Base-by-base conservation (phyloP, 2,329 filamentous ascomycete species). In the Nemania sp. region DNA sequence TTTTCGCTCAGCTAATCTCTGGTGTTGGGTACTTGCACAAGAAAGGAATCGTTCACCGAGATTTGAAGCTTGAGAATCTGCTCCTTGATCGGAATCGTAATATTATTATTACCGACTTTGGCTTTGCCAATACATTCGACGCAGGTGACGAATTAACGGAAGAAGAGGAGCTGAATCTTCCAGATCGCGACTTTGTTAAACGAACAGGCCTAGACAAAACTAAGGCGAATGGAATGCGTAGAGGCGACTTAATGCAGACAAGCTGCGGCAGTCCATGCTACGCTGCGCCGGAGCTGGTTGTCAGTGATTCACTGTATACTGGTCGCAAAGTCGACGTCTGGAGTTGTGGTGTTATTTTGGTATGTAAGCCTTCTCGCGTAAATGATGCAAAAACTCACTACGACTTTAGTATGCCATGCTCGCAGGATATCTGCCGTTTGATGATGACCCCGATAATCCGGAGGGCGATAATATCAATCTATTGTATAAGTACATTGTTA, bases 381-480 rank as follows among this genome's bases (percentile, higher is more conserved):
- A 65, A 71, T 15, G 68, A 73, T 78, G 70, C 41, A 24, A 18
- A 58, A 54, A 73, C 71, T 66, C 62, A 72, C 67, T 53, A 47
- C 5, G 27, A 10, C 18, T 66, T 77, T 76, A 98, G 94, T 99
- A 99, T 80, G 96, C 96, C 66, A 99, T 99, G 96, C 86, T 99
- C 75, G 96, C 96, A 45, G 96, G 96, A 51, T 99, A 99, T 80
- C 86, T 99, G 13, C 96, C 96, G 2, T 99, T 99, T 77, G 96
- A 99, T 76, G 96, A 99, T 78, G 96, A 99, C 76, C 96, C 96
- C 71, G 96, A 94, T 53, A 99, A 99, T 78, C 96, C 96, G 2
- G 96, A 99, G 81, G 96, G 96, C 73, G 96, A 99, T 80, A 99
- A 99, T 79, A 99, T 99, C 83, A 99, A 99, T 79, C 87, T 99